Evolutionary conservation across 2,329 filamentous ascomycete species (phyloP).

Genomic region (Claviceps digitariae): DNA sequence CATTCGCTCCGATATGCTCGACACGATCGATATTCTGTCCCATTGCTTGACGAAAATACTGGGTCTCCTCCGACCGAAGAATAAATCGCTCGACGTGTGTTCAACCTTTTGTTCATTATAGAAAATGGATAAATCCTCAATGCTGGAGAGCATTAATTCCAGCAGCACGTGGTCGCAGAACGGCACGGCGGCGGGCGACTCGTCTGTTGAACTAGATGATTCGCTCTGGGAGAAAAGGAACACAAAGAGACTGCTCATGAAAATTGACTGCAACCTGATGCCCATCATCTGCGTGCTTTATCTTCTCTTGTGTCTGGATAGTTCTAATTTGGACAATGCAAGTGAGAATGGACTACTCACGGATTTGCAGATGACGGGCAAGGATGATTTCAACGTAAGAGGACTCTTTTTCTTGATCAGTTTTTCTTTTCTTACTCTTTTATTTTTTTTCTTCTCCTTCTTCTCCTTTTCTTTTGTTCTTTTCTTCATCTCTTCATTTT

Average conservation of each 20-base stretch:
- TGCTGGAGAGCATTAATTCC: background rate
- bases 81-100: background rate
- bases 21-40: background rate
- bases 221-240: slow-evolving; percentile 22
- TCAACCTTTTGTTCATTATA: no score
- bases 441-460: no score
- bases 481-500: background rate
- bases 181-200: background rate
- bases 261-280: slow-evolving; percentile 41
- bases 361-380: slow-evolving; percentile 18
- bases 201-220: slow-evolving; percentile 4
- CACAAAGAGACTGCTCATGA: slow-evolving; percentile 36
- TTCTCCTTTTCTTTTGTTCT: no score
- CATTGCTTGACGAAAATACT: background rate
- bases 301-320: slow-evolving; percentile 36
- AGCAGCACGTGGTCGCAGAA: background rate
- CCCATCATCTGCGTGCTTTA: slow-evolving; percentile 48
- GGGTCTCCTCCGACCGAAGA: background rate
- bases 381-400: slow-evolving; percentile 20
- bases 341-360: slow-evolving; percentile 38
- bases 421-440: no score
- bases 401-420: background rate
- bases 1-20: background rate
- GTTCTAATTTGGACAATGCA: slow-evolving; percentile 39
- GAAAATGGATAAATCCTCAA: background rate